Conservation (phyloP, 1,284 basidiomycete genomes). For the Pterulicium gracile region DNA sequence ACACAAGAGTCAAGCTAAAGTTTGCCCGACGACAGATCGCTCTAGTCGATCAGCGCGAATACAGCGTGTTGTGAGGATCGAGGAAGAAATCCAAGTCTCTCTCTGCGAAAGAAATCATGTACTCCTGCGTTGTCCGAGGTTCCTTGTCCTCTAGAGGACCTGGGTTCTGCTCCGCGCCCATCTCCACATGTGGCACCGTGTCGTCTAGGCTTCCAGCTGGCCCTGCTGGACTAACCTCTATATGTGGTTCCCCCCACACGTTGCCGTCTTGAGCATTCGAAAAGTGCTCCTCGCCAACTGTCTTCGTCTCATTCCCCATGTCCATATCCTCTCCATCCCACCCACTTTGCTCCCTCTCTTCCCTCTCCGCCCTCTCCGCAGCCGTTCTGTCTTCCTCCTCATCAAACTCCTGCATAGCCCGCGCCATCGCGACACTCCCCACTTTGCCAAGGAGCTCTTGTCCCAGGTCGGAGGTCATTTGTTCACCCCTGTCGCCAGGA, state of each 20-base stretch:
- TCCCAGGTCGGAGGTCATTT: slow-evolving; percentile 14
- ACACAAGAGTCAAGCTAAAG: no score
- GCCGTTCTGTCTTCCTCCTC: slow-evolving; percentile 88
- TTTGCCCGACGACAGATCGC: no score
- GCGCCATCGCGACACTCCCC: background rate
- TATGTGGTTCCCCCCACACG: slow-evolving; percentile 16
- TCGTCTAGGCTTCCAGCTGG: background rate
- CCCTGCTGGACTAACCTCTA: background rate
- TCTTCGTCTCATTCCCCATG: slow-evolving; percentile 21
- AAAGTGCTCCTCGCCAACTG: slow-evolving; percentile 19
- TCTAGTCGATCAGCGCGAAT: no score
- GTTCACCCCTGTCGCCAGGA: slow-evolving; percentile 27
- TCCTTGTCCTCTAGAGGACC: no score
- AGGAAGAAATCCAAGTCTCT: no score
- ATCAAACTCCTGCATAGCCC: slow-evolving; percentile 76
- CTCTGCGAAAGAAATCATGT: no score
- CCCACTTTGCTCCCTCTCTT: slow-evolving; percentile 60
- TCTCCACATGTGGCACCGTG: background rate
- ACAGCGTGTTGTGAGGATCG: no score
- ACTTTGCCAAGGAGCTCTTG: slow-evolving; percentile 38
- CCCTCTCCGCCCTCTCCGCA: slow-evolving; percentile 64
- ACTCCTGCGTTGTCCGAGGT: no score
- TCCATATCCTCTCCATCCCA: slow-evolving; percentile 72
- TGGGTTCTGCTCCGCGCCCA: slow-evolving; percentile 9
- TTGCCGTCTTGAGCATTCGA: slow-evolving; percentile 19